Percentiles rank a stretch among this genome's conserved stretches.
Evolutionary conservation across 2,329 filamentous ascomycete species (phyloP).

Genomic region (Penicillium expansum): DNA sequence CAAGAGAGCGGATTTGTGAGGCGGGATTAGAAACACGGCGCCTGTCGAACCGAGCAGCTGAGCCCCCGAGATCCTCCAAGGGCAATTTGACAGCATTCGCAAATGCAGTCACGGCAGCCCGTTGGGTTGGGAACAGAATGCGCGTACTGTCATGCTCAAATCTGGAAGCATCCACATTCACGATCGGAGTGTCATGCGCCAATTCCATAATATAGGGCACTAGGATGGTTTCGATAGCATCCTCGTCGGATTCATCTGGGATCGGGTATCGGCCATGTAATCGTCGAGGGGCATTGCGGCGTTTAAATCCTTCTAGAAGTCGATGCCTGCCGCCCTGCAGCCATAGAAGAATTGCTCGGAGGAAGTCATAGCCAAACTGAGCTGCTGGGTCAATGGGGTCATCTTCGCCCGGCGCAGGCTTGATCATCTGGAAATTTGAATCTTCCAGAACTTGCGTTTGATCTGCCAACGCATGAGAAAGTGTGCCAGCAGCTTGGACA

Average conservation of each 20-base stretch:
- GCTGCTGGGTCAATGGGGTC: constrained; percentile 41
- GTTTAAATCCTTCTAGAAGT: constrained; percentile 57
- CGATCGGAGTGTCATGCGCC: constrained; percentile 50
- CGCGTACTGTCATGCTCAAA: constrained; percentile 57
- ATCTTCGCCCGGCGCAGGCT: constrained; percentile 47
- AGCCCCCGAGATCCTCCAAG: constrained; percentile 50
- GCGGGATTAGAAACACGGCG: constrained; percentile 18
- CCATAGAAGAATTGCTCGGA: constrained; percentile 63
- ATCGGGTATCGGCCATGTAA: constrained; percentile 53
- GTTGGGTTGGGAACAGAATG: constrained; percentile 53
- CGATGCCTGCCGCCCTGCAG: constrained; percentile 57
- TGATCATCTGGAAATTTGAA: constrained; percentile 49
- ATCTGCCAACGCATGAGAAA: constrained; percentile 57
- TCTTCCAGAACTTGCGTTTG: constrained; percentile 43
- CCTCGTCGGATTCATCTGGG: constrained; percentile 48
- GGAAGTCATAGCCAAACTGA: constrained; percentile 63
- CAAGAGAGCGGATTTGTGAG: constrained; percentile 31
- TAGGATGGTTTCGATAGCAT: constrained; percentile 56
- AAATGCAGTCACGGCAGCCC: constrained; percentile 57
- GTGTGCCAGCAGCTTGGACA: constrained; percentile 60
- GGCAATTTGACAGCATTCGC: constrained; percentile 52
- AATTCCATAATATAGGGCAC: constrained; percentile 59
- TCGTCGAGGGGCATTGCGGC: constrained; percentile 40
- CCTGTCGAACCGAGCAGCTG: constrained; percentile 31
- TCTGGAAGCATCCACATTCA: constrained; percentile 57